Base-by-base conservation (phyloP, 768 basidiomycete genomes). In the Leccinum variicolor region DNA sequence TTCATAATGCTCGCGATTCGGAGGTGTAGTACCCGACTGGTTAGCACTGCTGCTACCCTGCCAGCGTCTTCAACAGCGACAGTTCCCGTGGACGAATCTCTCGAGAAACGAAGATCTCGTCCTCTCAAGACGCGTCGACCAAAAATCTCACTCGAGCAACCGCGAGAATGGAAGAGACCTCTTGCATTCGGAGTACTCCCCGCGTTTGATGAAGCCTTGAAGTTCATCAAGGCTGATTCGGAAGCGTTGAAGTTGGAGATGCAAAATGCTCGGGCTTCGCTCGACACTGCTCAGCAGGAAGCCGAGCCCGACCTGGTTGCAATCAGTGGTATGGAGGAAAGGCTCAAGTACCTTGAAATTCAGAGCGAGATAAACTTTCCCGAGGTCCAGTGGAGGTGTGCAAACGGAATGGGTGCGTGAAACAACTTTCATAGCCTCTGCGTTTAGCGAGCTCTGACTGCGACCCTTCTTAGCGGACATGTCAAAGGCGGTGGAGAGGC, bases 311-410 rank as follows among this genome's bases (percentile, higher is more conserved):
- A 79, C 58, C 73, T 74, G 47, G 69, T 63, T 21, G 74, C 74
- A 47, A 62, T 85, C 62, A 77, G 79, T 59, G 57, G 68, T 33
- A 64, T 84, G 68, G 67, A 81, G 58, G 74, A 79, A 65, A 82
- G 79, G 69, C 66, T 85, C 47, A 66, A 76, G 19, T 80, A 89
- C 56, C 67, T 96, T 47, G 85, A 92, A 61, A 79, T 95, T 10
- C 90, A 93, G 74, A 87, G 88, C 56, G 80, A 87, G 69, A 75
- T 91, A 29, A 95, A 98, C 71, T 74, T 93, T n/a, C 95, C 94
- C 0, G 79, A 86, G 53, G 83, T 87, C 33, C 75, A 94, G 66
- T 91, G 91, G 88, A 82, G 78, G 61, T 89, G 90, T 60, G 76
- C 79, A 34, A 89, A 90, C 65, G 89, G 87, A n/a, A 81, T 87